A percentile compares a stretch with the other conserved stretches of the same genome.
Evolutionary conservation across 352 stramenopile species (phyloP).

Genomic region (Elongisporangium senticosum): DNA sequence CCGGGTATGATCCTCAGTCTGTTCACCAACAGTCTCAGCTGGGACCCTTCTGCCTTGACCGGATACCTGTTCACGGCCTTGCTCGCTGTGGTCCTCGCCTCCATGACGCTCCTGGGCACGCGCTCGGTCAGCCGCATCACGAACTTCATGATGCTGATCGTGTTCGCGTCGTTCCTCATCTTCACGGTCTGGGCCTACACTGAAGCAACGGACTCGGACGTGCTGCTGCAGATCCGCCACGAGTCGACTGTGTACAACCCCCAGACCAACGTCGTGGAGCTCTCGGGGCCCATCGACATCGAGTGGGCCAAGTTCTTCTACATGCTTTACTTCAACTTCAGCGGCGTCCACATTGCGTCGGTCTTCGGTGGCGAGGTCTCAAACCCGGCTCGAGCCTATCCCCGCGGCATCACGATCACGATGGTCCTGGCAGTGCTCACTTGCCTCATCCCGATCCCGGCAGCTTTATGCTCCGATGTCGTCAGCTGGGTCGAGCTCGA

Average conservation of each 20-base stretch:
- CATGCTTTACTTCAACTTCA: constrained; percentile 93
- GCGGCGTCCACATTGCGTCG: constrained; percentile 82
- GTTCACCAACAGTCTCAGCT: too few relatives aligned
- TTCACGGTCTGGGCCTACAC: constrained; percentile 20
- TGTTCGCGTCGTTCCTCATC: constrained; percentile 83
- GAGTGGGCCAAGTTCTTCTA: constrained; percentile 81
- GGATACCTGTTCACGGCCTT: constrained; percentile 16
- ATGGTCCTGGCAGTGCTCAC: constrained; percentile 54
- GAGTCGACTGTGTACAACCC: not conserved
- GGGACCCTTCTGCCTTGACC: too few relatives aligned
- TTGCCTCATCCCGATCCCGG: constrained; percentile 85
- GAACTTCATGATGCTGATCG: constrained; percentile 55
- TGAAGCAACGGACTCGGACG: constrained; percentile 4
- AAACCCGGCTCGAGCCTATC: constrained; percentile 65
- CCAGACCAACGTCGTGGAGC: constrained; percentile 1
- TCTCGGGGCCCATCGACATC: constrained; percentile 8
- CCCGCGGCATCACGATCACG: constrained; percentile 59
- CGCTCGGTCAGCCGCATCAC: constrained; percentile 55
- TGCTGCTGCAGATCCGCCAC: constrained; percentile 8
- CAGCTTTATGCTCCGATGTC: constrained; percentile 40
- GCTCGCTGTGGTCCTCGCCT: constrained; percentile 19
- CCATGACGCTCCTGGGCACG: constrained; percentile 28
- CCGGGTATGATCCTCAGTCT: constrained; percentile 43
- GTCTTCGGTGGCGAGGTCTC: constrained; percentile 84
- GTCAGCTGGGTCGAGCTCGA: constrained; percentile 60